Evolutionary conservation across 2,329 filamentous ascomycete genomes (phyloP), one percentile per base, ranked within the genome.

Genomic region (Aureobasidium sp.): DNA sequence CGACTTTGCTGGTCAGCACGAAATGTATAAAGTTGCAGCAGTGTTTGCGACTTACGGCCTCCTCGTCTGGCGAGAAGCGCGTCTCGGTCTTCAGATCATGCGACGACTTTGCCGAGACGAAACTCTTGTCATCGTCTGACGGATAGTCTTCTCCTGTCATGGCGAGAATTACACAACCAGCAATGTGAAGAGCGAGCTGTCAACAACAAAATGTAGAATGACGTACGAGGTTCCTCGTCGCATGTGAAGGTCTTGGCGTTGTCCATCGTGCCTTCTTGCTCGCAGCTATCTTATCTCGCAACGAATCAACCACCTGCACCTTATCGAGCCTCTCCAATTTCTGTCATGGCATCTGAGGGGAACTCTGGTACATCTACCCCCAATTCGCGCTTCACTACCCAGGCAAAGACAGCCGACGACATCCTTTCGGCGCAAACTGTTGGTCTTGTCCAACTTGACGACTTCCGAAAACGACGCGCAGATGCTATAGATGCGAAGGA

Each of bases 401-500:
- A 92, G 71, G 87, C 86, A 66, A 82, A 87, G 67, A 89, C 89
- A 1, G 89, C 90, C 1, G 85, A 93, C 73, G 87, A 96, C 71
- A 81, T 91, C 15, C 82, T 96, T 52, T 93, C 93, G 64, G 90
- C 86, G 60, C 87, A 91, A 71, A 96, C 91, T 0, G 92, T 97
- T 67, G 94, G 94, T 44, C 86, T 99, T 2, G 93, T 97, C 59
- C 85, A 90, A 63, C 86, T 97, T 47, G 91, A 90, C 67, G 94
- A 97, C 73, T 97, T 96, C 75, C 91, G 93, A 75, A 97, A 99
- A 78, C 87, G 94, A 64, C 90, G 93, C 75, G 92, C 92, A 68
- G 91, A 97, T 75, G 90, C 92, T n/a, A 80, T 96, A 52, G 93
- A 97, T 74, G 87, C 90, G 72, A 93, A 94, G 61, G 37, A 60